These are phyloP conservation scores for Cystobasidium tubakii DNA, from an alignment of 768 basidiomycete species.

Conservation along the genomic window DNA sequence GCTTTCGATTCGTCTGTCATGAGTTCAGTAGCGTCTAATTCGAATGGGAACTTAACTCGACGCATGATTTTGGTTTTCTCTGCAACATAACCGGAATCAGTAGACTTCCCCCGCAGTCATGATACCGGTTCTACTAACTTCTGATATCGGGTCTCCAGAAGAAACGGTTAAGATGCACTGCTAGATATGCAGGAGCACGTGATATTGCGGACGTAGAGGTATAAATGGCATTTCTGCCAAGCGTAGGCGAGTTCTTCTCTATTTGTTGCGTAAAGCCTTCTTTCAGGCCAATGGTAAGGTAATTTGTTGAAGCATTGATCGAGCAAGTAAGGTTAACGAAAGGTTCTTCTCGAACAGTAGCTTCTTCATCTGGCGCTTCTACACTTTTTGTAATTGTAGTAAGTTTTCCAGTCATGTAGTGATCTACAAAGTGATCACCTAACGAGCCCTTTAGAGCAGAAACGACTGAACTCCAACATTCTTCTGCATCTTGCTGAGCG, in stretches of 20 bases:
- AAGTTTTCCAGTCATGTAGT: slow-evolving; percentile 26
- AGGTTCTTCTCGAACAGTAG: slow-evolving; percentile 61
- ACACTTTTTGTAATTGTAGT: slow-evolving; percentile 64
- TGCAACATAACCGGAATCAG: slow-evolving; percentile 34
- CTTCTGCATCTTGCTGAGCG: slow-evolving; percentile 91
- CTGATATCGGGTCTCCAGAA: slow-evolving; percentile 84
- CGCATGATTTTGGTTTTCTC: slow-evolving; percentile 91
- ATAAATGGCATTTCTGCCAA: slow-evolving; percentile 77
- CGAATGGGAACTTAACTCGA: slow-evolving; percentile 77
- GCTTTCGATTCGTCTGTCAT: slow-evolving; percentile 69
- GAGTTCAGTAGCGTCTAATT: slow-evolving; percentile 78
- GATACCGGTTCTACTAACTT: slow-evolving; percentile 49
- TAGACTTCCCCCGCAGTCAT: neutral
- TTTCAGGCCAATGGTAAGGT: slow-evolving; percentile 79
- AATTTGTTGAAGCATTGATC: slow-evolving; percentile 78
- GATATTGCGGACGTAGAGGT: slow-evolving; percentile 71
- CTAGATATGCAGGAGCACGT: slow-evolving; percentile 68
- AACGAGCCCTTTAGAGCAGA: slow-evolving; percentile 56
- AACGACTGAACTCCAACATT: slow-evolving; percentile 73
- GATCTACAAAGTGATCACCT: slow-evolving; percentile 27
- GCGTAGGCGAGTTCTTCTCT: slow-evolving; percentile 71
- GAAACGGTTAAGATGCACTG: slow-evolving; percentile 93
- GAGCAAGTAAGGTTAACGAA: slow-evolving; percentile 89
- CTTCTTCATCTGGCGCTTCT: slow-evolving; percentile 72
- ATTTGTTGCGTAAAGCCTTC: slow-evolving; percentile 61